Evolutionary conservation across 1,284 basidiomycete genomes (phyloP), one percentile per base, ranked within the genome.

Genomic region (Tilletiopsis washingtonensis): DNA sequence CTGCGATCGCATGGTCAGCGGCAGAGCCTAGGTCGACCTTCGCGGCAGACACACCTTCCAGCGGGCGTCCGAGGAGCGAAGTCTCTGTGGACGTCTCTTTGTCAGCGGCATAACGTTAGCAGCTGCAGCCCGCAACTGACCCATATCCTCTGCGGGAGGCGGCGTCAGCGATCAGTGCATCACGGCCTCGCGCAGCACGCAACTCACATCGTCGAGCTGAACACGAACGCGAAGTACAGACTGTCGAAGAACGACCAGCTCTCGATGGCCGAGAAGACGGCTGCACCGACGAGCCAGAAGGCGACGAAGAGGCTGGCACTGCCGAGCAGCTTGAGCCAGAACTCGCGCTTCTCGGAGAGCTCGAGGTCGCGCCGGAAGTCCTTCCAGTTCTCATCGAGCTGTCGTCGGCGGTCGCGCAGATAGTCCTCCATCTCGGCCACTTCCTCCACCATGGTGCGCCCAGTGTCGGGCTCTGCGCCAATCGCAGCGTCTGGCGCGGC

Each of bases 1-100:
- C 42, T 19, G 4, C 1, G 25, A 26, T 17, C 3, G 9, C 12
- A 82, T 79, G 0, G 83, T 82, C 37, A 72, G 68, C 0, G 84
- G 84, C 0, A 78, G 66, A 27, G 78, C 76, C 59, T 88, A 85
- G 6, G 85, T 84, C 62, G 83, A 86, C 3, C 85, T 84, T 54
- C 17, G 5, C 69, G 39, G 67, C 46, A 40, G 4, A 3, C 17
- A 26, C 6, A 14, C 45, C 27, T 40, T 49, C 11, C 9, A 5
- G 14, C 40, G 27, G n/a, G n/a, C n/a, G n/a, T n/a, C n/a, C n/a
- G n/a, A n/a, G n/a, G n/a, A n/a, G n/a, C n/a, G n/a, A n/a, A n/a
- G n/a, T n/a, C n/a, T n/a, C n/a, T n/a, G n/a, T n/a, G n/a, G n/a
- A n/a, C n/a, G n/a, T n/a, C n/a, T n/a, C n/a, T n/a, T n/a, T n/a